Conservation (phyloP, 2,329 filamentous ascomycete genomes). For the Neonectria coccinea region DNA sequence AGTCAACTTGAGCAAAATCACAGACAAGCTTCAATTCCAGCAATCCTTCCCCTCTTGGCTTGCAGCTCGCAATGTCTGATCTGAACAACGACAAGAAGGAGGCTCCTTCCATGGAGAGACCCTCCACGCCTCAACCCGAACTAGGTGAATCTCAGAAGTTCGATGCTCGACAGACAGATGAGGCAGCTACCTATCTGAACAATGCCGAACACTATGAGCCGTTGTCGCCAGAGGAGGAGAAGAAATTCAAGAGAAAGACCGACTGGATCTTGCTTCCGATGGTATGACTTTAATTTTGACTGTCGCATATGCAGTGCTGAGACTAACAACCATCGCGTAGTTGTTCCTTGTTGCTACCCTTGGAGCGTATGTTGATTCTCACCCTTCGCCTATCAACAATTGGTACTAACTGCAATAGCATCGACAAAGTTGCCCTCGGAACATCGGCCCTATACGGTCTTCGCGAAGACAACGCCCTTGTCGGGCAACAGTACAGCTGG, state of each 20-base stretch:
- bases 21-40: neutral
- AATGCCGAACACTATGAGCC: conserved; percentile 15
- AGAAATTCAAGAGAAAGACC: conserved; percentile 12
- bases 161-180: conserved; percentile 11
- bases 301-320: neutral
- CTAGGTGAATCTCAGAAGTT: conserved; percentile 14
- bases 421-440: conserved; percentile 26
- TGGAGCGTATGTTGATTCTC: conserved; percentile 5
- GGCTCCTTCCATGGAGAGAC: conserved; percentile 8
- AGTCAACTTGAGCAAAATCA: neutral
- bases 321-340: neutral
- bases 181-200: conserved; percentile 20
- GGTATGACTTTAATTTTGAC: conserved; percentile 7
- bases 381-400: neutral
- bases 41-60: neutral
- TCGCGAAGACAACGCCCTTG: conserved; percentile 21
- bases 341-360: conserved; percentile 19
- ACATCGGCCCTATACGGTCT: conserved; percentile 25
- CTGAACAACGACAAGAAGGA: neutral
- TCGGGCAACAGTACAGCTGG: conserved; percentile 29
- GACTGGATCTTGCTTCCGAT: conserved; percentile 11
- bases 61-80: neutral
- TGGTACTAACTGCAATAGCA: neutral
- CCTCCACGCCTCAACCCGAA: conserved; percentile 6
- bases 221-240: conserved; percentile 16